phyloP scores from a whole-genome alignment of 192 early-diverging fungal species.

The Podila verticillata region DNA sequence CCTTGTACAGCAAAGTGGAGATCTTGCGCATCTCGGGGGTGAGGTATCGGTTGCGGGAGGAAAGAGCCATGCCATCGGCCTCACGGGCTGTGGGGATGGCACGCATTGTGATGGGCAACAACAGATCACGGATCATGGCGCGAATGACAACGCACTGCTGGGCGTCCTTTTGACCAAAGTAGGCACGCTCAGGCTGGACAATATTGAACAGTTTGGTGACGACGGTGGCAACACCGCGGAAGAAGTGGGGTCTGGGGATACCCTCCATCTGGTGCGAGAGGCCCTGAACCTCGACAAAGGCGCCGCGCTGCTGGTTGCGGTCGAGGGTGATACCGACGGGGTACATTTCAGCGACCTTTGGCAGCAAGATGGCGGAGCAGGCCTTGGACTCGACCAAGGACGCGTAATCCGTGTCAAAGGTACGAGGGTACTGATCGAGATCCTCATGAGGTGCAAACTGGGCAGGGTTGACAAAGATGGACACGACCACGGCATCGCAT shows the following conservation, averaged over 20 bases:
- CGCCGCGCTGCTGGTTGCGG: conserved; percentile 78
- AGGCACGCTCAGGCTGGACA: conserved; percentile 81
- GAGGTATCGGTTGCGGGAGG: conserved; percentile 90
- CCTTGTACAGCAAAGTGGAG: conserved; percentile 81
- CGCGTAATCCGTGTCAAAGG: conserved; percentile 78
- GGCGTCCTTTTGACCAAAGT: conserved; percentile 97
- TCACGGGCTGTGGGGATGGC: conserved; percentile 83
- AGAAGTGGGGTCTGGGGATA: conserved; percentile 91
- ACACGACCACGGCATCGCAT: conserved; percentile 79
- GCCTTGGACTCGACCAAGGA: conserved; percentile 63
- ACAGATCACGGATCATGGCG: conserved; percentile 86
- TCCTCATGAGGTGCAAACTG: conserved; percentile 98
- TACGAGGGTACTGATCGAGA: conserved; percentile 89
- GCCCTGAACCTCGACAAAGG: conserved; percentile 94
- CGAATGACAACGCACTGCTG: conserved; percentile 91
- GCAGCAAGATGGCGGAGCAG: conserved; percentile 68
- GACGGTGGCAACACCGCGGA: conserved; percentile 96
- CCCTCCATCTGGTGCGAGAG: conserved; percentile 95
- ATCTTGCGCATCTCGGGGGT: conserved; percentile 70
- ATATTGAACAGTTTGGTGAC: conserved; percentile 95
- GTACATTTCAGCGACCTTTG: conserved; percentile 91
- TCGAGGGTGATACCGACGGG: conserved; percentile 90
- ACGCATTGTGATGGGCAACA: conserved; percentile 78
- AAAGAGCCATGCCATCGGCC: conserved; percentile 88
- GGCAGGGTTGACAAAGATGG: conserved; percentile 99